Conservation (phyloP, 495 filamentous ascomycete species). For the Hypomontagnella monticulosa region DNA sequence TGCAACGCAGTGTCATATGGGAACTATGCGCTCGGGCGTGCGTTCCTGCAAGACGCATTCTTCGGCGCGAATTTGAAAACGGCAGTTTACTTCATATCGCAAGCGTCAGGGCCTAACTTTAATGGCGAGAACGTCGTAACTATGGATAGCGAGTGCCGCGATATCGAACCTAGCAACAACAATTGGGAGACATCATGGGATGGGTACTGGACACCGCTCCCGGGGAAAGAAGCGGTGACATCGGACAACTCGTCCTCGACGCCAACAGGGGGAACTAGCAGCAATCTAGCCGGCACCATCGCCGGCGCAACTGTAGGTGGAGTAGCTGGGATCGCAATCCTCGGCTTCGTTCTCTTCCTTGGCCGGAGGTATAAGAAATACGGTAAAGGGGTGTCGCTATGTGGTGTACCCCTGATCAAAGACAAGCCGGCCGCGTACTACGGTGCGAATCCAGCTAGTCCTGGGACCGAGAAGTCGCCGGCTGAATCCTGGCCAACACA, state of each 20-base stretch:
- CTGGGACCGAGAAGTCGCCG: conserved; percentile 3
- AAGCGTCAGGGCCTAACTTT: conserved; percentile 22
- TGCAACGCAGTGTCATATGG: conserved; percentile 46
- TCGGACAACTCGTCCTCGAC: not conserved
- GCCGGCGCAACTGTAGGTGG: conserved; percentile 16
- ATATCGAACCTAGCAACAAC: conserved; percentile 14
- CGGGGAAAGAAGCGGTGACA: not conserved
- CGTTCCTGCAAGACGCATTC: conserved; percentile 65
- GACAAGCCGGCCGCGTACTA: conserved; percentile 21
- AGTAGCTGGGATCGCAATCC: conserved; percentile 5
- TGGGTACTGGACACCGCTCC: conserved; percentile 25
- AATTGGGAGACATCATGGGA: conserved; percentile 27
- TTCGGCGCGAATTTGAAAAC: conserved; percentile 55
- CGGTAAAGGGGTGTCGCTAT: conserved; percentile 20
- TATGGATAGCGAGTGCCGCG: conserved; percentile 21
- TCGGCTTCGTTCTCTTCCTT: conserved; percentile 5
- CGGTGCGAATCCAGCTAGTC: not conserved
- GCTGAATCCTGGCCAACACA: conserved; percentile 10
- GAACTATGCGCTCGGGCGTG: conserved; percentile 54
- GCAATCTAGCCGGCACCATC: not conserved
- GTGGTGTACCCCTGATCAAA: conserved; percentile 11
- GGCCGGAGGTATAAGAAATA: conserved; percentile 11
- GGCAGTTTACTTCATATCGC: conserved; percentile 20
- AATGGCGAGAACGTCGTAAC: conserved; percentile 13
- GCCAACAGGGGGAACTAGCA: too few species aligned